These are phyloP conservation scores for Sphaerulina populicola DNA, from an alignment of 2,329 filamentous ascomycete species.

Conservation along the genomic window DNA sequence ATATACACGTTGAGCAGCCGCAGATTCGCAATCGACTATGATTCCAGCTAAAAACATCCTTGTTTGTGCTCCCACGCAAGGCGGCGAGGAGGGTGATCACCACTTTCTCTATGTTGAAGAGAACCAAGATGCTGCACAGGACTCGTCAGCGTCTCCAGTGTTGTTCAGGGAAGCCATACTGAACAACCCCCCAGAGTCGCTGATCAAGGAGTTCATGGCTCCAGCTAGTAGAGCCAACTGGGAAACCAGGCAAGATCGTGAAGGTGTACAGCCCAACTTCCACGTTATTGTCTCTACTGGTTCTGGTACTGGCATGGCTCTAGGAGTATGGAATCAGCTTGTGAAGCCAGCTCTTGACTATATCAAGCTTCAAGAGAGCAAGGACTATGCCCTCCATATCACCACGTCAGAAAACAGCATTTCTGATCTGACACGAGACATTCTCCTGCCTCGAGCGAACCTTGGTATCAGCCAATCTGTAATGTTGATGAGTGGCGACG, in stretches of 20 bases:
- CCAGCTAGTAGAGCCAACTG: slow-evolving; percentile 18
- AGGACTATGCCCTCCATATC: slow-evolving; percentile 44
- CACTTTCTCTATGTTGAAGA: slow-evolving; percentile 22
- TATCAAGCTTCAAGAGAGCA: slow-evolving; percentile 33
- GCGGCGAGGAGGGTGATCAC: slow-evolving; percentile 14
- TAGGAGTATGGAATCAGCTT: slow-evolving; percentile 33
- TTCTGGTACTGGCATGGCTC: slow-evolving; percentile 39
- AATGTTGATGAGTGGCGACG: slow-evolving; percentile 78
- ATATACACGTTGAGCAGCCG: slow-evolving; percentile 4
- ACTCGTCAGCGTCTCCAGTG: slow-evolving; percentile 16
- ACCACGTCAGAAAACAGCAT: slow-evolving; percentile 60
- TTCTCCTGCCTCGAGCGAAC: slow-evolving; percentile 45
- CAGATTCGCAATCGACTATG: slow-evolving; percentile 15
- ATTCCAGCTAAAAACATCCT: slow-evolving; percentile 23
- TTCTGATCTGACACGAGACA: slow-evolving; percentile 49
- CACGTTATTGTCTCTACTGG: slow-evolving; percentile 41
- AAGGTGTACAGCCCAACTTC: slow-evolving; percentile 19
- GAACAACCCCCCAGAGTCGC: slow-evolving; percentile 22
- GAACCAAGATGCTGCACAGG: slow-evolving; percentile 16
- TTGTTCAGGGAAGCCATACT: slow-evolving; percentile 21
- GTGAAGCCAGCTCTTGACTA: slow-evolving; percentile 38
- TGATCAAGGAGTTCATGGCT: slow-evolving; percentile 18
- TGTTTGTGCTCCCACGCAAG: slow-evolving; percentile 16
- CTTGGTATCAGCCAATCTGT: slow-evolving; percentile 50
- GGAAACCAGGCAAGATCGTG: slow-evolving; percentile 13